A percentile compares a stretch with the other conserved stretches of the same genome.
These are phyloP conservation scores for Datisca glomerata DNA, from an alignment of 306 rosid genomes.

Conservation along the genomic window DNA sequence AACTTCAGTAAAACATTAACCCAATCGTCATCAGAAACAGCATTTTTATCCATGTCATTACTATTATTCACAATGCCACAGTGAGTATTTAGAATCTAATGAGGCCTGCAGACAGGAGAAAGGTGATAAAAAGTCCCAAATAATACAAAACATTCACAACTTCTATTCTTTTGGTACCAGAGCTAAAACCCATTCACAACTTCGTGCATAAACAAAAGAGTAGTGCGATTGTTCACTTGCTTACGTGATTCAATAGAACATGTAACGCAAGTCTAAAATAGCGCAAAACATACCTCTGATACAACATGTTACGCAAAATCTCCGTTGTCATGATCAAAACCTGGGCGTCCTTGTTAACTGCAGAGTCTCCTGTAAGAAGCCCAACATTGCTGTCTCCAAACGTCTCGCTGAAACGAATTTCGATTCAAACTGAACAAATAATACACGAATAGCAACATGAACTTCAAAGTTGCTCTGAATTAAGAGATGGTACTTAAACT, in stretches of 20 bases:
- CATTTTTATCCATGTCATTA: too few species aligned
- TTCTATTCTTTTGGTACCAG: neutral
- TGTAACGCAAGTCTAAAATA: too few species aligned
- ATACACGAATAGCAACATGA: too few species aligned
- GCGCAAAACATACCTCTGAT: slow-evolving; percentile 66
- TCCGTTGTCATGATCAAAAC: slow-evolving; percentile 94
- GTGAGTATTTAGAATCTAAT: too few species aligned
- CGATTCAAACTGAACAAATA: neutral
- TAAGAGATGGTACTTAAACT: neutral
- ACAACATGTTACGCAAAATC: slow-evolving; percentile 95
- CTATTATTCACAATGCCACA: too few species aligned
- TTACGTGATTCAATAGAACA: too few species aligned
- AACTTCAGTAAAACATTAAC: neutral
- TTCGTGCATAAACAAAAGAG: slow-evolving; percentile 1
- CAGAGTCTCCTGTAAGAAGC: slow-evolving; percentile 90
- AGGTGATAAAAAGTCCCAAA: too few species aligned
- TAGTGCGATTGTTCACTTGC: too few species aligned
- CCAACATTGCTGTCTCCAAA: slow-evolving; percentile 83
- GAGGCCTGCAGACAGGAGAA: too few species aligned
- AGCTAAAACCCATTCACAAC: neutral
- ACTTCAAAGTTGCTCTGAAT: neutral
- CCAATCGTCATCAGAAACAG: neutral
- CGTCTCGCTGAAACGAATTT: slow-evolving; percentile 47
- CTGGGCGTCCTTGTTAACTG: slow-evolving; percentile 79
- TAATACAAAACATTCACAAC: too few species aligned